Conservation (phyloP, 768 basidiomycete genomes). For the Candolleomyces eurysporus region DNA sequence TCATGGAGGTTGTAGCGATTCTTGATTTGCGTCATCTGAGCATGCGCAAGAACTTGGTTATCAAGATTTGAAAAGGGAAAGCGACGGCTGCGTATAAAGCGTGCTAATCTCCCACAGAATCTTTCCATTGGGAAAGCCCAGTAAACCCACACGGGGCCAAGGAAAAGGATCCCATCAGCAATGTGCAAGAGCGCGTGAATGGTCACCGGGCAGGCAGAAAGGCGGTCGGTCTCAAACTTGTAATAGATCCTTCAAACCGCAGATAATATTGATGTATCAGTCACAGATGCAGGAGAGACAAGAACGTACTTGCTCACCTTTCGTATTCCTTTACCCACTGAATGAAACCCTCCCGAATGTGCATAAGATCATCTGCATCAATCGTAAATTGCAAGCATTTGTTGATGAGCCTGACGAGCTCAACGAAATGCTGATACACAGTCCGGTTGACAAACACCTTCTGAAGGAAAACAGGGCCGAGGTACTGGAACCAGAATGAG, state of each 20-base stretch:
- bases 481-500: conserved; percentile 37
- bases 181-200: conserved; percentile 36
- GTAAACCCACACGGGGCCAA: conserved; percentile 35
- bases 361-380: conserved; percentile 18
- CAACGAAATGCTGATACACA: conserved; percentile 44
- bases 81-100: conserved; percentile 24
- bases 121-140: conserved; percentile 42
- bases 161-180: conserved; percentile 26
- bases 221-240: conserved; percentile 18
- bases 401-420: conserved; percentile 35
- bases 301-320: conserved; percentile 20
- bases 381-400: conserved; percentile 35
- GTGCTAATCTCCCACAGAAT: conserved; percentile 27
- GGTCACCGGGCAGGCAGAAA: conserved; percentile 28
- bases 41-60: not conserved
- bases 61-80: conserved; percentile 18
- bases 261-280: not conserved
- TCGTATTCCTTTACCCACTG: conserved; percentile 40
- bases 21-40: not conserved
- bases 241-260: conserved; percentile 35
- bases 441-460: conserved; percentile 23
- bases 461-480: conserved; percentile 37
- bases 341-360: conserved; percentile 26
- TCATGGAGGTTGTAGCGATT: not conserved
- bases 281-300: not conserved